Percentiles rank a stretch among this genome's conserved stretches.
phyloP scores from a whole-genome alignment of 2,329 filamentous ascomycete genomes.

The Fusarium xyrophilum region DNA sequence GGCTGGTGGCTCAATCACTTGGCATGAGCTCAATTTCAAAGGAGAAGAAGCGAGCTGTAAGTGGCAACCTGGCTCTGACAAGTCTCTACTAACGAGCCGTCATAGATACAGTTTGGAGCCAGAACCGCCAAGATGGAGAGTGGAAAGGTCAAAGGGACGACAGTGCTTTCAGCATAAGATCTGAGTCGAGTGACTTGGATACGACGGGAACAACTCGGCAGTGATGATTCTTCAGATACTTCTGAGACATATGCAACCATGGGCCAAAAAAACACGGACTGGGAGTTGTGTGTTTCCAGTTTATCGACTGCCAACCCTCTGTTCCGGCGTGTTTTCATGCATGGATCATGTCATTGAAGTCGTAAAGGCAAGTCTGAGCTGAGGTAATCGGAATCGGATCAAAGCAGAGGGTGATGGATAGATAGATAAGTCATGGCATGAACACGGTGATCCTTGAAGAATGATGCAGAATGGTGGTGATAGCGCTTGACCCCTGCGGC shows the following conservation, averaged over 20 bases:
- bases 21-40: slow-evolving; percentile 73
- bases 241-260: slow-evolving; percentile 61
- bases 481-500: neutral
- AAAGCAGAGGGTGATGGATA: neutral
- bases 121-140: slow-evolving; percentile 84
- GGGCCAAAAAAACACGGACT: slow-evolving; percentile 28
- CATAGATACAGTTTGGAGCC: slow-evolving; percentile 80
- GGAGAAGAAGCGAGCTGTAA: slow-evolving; percentile 92
- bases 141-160: slow-evolving; percentile 72
- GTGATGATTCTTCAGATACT: slow-evolving; percentile 80
- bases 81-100: slow-evolving; percentile 16
- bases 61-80: slow-evolving; percentile 42
- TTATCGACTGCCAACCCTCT: slow-evolving; percentile 52
- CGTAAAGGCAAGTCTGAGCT: slow-evolving; percentile 73
- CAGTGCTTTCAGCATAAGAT: slow-evolving; percentile 56
- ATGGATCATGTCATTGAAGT: slow-evolving; percentile 54
- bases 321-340: slow-evolving; percentile 27
- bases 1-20: slow-evolving; percentile 76
- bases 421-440: slow-evolving; percentile 21
- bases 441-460: slow-evolving; percentile 3
- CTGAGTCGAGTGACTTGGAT: slow-evolving; percentile 28
- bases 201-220: slow-evolving; percentile 47
- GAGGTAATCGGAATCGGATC: slow-evolving; percentile 4
- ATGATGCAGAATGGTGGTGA: slow-evolving; percentile 8
- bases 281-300: slow-evolving; percentile 57